Percentiles rank a stretch among this genome's conserved stretches.
phyloP scores from a whole-genome alignment of 805 yeast species.

The Saccharomycopsis fibuligera region DNA sequence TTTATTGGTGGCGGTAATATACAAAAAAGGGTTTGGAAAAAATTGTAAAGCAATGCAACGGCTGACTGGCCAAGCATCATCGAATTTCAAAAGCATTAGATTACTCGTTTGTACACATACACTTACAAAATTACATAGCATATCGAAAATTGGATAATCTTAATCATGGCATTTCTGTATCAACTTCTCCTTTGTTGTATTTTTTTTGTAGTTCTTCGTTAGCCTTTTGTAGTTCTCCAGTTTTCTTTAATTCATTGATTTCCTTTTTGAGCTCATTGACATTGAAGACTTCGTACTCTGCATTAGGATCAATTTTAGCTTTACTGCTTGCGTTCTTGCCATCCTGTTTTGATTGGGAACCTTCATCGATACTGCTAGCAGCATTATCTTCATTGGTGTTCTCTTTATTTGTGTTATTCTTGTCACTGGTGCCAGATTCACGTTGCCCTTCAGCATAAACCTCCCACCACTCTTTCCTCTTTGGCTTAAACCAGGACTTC shows the following conservation, averaged over 20 bases:
- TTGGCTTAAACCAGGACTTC: constrained; percentile 44
- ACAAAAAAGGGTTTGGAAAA: background rate
- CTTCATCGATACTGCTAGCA: background rate
- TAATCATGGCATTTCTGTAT: background rate
- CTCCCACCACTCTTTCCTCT: constrained; percentile 54
- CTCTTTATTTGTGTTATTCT: constrained; percentile 34
- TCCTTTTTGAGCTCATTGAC: constrained; percentile 34
- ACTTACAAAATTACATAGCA: too few relatives aligned
- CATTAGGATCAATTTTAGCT: constrained; percentile 32
- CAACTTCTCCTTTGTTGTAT: background rate
- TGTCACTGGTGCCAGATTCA: constrained; percentile 38
- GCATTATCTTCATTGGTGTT: background rate
- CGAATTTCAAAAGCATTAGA: too few relatives aligned
- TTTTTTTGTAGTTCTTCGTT: constrained; percentile 21
- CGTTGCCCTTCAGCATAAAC: constrained; percentile 29
- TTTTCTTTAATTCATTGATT: constrained; percentile 24
- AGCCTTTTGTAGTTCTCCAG: constrained; percentile 15
- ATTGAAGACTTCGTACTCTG: constrained; percentile 26
- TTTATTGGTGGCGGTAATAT: background rate
- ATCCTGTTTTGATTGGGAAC: background rate
- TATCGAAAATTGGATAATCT: too few relatives aligned
- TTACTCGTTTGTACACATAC: too few relatives aligned
- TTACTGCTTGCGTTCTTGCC: constrained; percentile 28
- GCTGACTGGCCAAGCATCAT: too few relatives aligned
- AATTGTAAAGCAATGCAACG: background rate